Evolutionary conservation across 2,329 filamentous ascomycete genomes (phyloP).

Genomic region (Stemphylium vesicarium): DNA sequence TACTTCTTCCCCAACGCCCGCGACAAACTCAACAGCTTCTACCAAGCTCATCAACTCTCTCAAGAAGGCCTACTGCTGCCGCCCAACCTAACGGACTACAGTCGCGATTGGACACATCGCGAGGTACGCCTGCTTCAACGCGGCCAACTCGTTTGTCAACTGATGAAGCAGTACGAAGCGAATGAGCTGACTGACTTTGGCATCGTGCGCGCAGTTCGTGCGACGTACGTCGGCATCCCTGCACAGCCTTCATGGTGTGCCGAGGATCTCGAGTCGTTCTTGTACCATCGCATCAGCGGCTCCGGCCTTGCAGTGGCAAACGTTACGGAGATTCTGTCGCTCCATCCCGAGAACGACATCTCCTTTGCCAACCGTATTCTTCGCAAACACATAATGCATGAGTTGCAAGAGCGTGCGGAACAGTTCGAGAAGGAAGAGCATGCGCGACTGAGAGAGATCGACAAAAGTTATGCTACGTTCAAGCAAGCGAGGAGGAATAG

Average conservation of each 20-base stretch:
- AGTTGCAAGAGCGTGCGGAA: conserved; percentile 1
- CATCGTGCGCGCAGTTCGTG: conserved; percentile 19
- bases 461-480: background rate
- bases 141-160: conserved; percentile 9
- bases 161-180: conserved; percentile 5
- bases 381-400: background rate
- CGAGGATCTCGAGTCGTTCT: conserved; percentile 9
- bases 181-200: conserved; percentile 17
- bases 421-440: conserved; percentile 17
- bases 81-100: conserved; percentile 9
- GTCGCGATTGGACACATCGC: conserved; percentile 16
- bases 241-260: conserved; percentile 6
- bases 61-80: background rate
- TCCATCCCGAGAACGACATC: conserved; percentile 20
- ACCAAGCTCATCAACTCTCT: conserved; percentile 8
- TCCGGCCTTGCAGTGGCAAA: conserved; percentile 6
- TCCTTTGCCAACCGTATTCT: background rate
- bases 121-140: conserved; percentile 21
- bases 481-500: conserved; percentile 3
- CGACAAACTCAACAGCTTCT: conserved; percentile 11
- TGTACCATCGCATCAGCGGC: conserved; percentile 16
- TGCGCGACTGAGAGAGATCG: conserved; percentile 6
- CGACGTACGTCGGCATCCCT: conserved; percentile 11
- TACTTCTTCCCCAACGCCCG: conserved; percentile 17
- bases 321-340: conserved; percentile 14